Conservation (phyloP, 2,329 filamentous ascomycete species). For the Botryosphaeria dothidea region DNA sequence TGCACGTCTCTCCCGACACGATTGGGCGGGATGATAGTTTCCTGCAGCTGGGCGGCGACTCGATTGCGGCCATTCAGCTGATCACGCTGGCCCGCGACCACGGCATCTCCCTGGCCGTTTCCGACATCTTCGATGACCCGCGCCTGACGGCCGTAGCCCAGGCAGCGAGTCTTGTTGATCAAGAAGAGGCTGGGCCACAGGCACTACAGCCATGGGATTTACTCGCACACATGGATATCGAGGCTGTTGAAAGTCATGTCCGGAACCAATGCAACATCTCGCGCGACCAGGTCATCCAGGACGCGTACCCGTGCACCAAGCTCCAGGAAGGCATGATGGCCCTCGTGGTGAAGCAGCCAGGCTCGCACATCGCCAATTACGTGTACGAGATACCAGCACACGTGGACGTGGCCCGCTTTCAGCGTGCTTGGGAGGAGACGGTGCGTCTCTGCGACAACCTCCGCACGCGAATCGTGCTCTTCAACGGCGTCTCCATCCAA, state of each 20-base stretch:
- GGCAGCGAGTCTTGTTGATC: background rate
- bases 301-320: conserved; percentile 57
- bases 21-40: conserved; percentile 43
- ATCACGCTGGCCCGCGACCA: conserved; percentile 55
- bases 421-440: conserved; percentile 47
- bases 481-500: background rate
- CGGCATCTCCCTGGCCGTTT: conserved; percentile 54
- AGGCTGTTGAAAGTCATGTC: background rate
- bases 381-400: background rate
- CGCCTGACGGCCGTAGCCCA: background rate
- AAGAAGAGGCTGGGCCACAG: background rate
- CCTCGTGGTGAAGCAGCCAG: conserved; percentile 52
- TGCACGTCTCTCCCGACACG: background rate
- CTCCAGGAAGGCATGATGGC: conserved; percentile 59
- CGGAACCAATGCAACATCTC: background rate
- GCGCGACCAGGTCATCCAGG: conserved; percentile 37
- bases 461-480: conserved; percentile 43
- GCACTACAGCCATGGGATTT: background rate
- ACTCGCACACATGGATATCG: background rate
- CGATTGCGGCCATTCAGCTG: conserved; percentile 55
- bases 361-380: conserved; percentile 51
- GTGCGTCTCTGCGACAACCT: conserved; percentile 47
- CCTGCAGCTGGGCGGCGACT: conserved; percentile 50
- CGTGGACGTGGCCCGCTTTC: conserved; percentile 37
- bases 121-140: conserved; percentile 52